These are phyloP conservation scores for Kluyveromyces aestuarii DNA, from an alignment of 805 yeast species.

Conservation along the genomic window DNA sequence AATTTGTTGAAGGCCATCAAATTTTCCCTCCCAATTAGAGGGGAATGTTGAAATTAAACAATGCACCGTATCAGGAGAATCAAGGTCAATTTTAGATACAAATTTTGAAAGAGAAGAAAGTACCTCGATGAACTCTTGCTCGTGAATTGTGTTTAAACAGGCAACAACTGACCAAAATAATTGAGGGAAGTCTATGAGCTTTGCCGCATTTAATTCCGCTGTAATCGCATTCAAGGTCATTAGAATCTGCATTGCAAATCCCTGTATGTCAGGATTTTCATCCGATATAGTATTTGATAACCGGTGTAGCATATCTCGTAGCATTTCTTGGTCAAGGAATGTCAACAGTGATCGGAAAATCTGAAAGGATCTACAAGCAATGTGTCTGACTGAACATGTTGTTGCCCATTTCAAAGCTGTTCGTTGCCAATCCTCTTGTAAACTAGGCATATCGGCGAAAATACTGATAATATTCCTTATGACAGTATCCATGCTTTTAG, in stretches of 20 bases:
- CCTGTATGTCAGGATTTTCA: slow-evolving; percentile 81
- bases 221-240: slow-evolving; percentile 93
- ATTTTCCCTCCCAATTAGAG: slow-evolving; percentile 89
- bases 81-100: slow-evolving; percentile 77
- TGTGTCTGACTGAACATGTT: slow-evolving; percentile 91
- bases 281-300: slow-evolving; percentile 90
- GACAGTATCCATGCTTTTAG: slow-evolving; percentile 72
- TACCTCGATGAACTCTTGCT: slow-evolving; percentile 85
- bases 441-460: slow-evolving; percentile 39
- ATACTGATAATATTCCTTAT: slow-evolving; percentile 55
- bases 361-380: slow-evolving; percentile 95
- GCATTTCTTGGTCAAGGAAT: slow-evolving; percentile 76
- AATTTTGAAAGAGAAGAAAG: slow-evolving; percentile 75
- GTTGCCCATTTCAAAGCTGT: slow-evolving; percentile 91
- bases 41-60: slow-evolving; percentile 84
- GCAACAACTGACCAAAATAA: slow-evolving; percentile 95
- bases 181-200: slow-evolving; percentile 82
- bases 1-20: slow-evolving; percentile 76
- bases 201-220: slow-evolving; percentile 71
- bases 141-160: slow-evolving; percentile 80
- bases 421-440: slow-evolving; percentile 80
- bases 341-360: slow-evolving; percentile 77
- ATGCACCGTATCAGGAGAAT: slow-evolving; percentile 75
- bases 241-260: slow-evolving; percentile 92
- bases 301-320: slow-evolving; percentile 88